Base-by-base conservation (phyloP, 768 basidiomycete species). In the Boletus rufocinnamomeus region DNA sequence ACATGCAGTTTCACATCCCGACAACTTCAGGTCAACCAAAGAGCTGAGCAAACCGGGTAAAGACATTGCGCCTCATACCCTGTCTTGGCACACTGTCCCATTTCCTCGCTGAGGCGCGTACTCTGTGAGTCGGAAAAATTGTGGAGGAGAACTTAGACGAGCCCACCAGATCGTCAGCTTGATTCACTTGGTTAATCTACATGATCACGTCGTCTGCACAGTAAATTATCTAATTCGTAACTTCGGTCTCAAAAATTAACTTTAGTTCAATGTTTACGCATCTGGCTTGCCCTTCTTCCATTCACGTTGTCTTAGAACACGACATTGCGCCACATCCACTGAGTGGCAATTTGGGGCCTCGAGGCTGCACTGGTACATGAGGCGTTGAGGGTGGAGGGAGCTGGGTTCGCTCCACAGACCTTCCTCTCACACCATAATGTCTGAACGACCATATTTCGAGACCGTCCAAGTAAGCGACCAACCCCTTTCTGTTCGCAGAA, bases 361-460 rank as follows among this genome's bases (percentile, higher is more conserved):
- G 69, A 74, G 72, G 72, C 61, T 56, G 59, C 53, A 62, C 54
- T 43, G 59, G 43, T 49, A 54, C 67, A 64, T 30, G 65, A 62
- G 65, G 67, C 62, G 37, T 50, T 35, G 52, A 37, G 56, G 62
- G 53, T 52, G 49, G 54, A 55, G 58, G 57, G 60, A 28, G 8
- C 28, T 41, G 45, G 25, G 61, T 59, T 60, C 52, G 38, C 57
- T 53, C 56, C 43, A 25, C 28, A 54, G 23, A 47, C 49, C 35
- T 37, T 62, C 55, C 49, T 58, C 50, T 49, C 45, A 43, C 56
- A 56, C 61, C 46, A 62, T 43, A 49, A 35, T 74, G 72, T 59
- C 67, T 56, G 52, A 59, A 56, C 63, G 80, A 17, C 87, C 86
- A 10, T 82, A 88, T 66, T 88, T 88, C 60, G 85, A 88, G 74